Conservation (phyloP, 306 rosid genomes). For the Acacia crassicarpa region DNA sequence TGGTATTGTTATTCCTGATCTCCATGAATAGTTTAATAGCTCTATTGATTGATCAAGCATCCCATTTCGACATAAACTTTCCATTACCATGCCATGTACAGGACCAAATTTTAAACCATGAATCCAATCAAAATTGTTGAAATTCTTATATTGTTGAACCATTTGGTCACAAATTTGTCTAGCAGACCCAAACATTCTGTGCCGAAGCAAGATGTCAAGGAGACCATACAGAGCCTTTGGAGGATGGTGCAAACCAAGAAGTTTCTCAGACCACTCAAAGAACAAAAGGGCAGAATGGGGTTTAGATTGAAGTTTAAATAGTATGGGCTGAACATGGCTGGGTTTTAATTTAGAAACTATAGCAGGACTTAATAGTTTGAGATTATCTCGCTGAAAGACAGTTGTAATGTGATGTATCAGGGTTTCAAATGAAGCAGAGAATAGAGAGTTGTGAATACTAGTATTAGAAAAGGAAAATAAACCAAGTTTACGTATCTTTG, state of each 20-base stretch:
- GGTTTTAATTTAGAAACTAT: conserved; percentile 5
- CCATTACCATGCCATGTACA: conserved; percentile 28
- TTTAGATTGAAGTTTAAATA: conserved; percentile 20
- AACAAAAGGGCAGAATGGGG: conserved; percentile 30
- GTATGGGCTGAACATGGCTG: conserved; percentile 24
- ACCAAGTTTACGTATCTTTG: not conserved
- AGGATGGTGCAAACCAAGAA: conserved; percentile 24
- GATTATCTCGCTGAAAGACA: conserved; percentile 6
- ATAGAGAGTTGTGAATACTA: not conserved
- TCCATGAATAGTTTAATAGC: not conserved
- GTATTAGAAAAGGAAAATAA: not conserved
- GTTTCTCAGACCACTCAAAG: conserved; percentile 27
- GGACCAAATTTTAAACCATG: not conserved
- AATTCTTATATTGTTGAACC: conserved; percentile 14
- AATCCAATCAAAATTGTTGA: not conserved
- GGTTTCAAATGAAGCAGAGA: conserved; percentile 11
- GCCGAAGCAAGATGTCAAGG: conserved; percentile 24
- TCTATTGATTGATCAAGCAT: conserved; percentile 31
- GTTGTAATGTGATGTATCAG: not conserved
- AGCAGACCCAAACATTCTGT: conserved; percentile 25
- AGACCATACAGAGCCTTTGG: conserved; percentile 19
- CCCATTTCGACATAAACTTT: conserved; percentile 27
- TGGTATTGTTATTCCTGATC: conserved; percentile 16
- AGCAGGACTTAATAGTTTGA: conserved; percentile 13
- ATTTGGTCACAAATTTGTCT: conserved; percentile 18